Conservation (phyloP, 192 early-diverging fungal species). For the Gorgonomyces haynaldii region DNA sequence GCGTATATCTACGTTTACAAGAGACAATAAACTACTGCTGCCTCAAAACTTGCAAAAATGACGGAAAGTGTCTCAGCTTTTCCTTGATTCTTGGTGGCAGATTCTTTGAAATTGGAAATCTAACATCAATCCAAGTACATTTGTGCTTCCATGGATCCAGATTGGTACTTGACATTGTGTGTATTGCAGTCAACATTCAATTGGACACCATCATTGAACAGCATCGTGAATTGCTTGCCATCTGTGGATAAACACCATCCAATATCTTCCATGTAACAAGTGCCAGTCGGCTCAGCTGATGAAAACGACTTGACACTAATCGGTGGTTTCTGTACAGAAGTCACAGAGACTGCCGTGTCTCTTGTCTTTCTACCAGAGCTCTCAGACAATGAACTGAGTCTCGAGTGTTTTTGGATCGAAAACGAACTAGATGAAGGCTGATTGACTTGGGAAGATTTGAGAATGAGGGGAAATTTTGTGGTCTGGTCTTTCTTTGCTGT, state of each 20-base stretch:
- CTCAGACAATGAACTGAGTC: background rate
- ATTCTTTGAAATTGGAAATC: too few relatives aligned
- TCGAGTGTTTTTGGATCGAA: too few relatives aligned
- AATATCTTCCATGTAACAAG: conserved; percentile 18
- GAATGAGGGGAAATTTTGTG: conserved; percentile 22
- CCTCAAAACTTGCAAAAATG: too few relatives aligned
- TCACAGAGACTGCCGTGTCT: too few relatives aligned
- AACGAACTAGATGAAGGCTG: background rate
- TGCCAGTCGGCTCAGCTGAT: background rate
- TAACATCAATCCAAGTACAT: too few relatives aligned
- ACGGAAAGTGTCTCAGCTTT: too few relatives aligned
- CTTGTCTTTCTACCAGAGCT: conserved; percentile 3
- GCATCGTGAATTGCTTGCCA: conserved; percentile 27
- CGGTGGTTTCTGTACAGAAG: too few relatives aligned
- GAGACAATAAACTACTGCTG: conserved; percentile 3
- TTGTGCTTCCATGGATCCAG: too few relatives aligned
- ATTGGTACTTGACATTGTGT: conserved; percentile 25
- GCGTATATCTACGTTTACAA: conserved; percentile 38
- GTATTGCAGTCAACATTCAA: conserved; percentile 23
- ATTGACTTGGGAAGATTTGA: conserved; percentile 29
- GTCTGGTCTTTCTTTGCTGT: conserved; percentile 10
- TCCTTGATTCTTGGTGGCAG: too few relatives aligned
- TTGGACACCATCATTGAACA: conserved; percentile 38
- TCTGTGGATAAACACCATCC: conserved; percentile 34
- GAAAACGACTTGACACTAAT: too few relatives aligned